Evolutionary conservation across 2,329 filamentous ascomycete genomes (phyloP), one percentile per base, ranked within the genome.

Genomic region (Dactylonectria estremocensis): DNA sequence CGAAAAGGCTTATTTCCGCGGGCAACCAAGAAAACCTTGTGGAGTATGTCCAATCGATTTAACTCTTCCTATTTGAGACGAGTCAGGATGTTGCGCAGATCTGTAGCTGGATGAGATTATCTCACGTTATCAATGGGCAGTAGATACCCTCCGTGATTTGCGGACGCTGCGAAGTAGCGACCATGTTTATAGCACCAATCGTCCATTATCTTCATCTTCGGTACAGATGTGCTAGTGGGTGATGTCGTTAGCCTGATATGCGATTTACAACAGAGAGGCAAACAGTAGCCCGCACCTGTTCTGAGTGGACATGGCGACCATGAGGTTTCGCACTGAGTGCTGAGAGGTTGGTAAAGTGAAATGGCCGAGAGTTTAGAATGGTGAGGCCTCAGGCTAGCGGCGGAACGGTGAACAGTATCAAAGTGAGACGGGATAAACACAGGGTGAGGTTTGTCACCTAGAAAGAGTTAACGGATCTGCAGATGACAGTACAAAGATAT

Each of bases 1-100:
- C 70, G 62, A 63, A 79, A 75, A 2, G 77, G 70, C 35, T 73
- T 74, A 2, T 85, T 79, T 43, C 86, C 84, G 69, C 92, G 89
- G 56, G 89, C 89, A 20, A 92, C 87, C 16, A 87, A 84, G 76
- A 95, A 92, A 72, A 95, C 84, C 76, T 93, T 93, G 83, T 97
- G 93, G 77, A 94, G 92, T 53, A 95, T 91, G 77, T 97, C 94
- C 77, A 95, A 87, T 72, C 93, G 89, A 78, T 95, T 92, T 76
- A 91, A 88, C 80, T 96, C 94, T 69, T 86, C 83, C 88, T 93
- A 77, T 54, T 60, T 5, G 18, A 35, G 48, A 31, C 20, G 22
- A n/a, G 68, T 78, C 65, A 77, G 70, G 22, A 43, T 11, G 9
- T 9, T n/a, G 14, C 33, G 48, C 22, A 9, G 22, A 20, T 28